Base-by-base conservation (phyloP, 805 yeast genomes). In the Lachancea lanzarotensis region DNA sequence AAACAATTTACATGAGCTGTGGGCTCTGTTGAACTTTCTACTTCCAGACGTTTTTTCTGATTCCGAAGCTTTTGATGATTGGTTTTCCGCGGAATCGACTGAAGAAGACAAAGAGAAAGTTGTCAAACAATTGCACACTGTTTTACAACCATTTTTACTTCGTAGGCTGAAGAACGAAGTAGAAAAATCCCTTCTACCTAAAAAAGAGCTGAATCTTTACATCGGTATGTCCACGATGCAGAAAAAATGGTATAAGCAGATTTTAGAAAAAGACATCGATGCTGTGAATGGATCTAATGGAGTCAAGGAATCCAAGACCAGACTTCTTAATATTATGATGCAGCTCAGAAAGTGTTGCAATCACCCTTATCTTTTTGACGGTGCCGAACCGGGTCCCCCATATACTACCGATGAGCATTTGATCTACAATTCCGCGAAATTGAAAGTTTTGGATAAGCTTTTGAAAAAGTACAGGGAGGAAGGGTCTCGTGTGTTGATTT, bases 1-100 rank as follows among this genome's bases (percentile, higher is more conserved):
- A 64, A 91, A 91, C 55, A 98, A 91, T 68, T 70, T 91, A 30
- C 82, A 95, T 0, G 98, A 91, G 65, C 93, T 93, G 66, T 93
- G 89, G 59, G 86, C 98, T 1, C 68, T 91, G 40, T 69, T 93
- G 49, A 86, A 82, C 55, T 91, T 91, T 69, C 95, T 84, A 31
- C 66, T 84, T 34, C 95, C 95, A 2, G 93, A 84, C 63, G 81
- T 84, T 12, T 84, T 84, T 57, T 77, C 84, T 0, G 86, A 82
- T 57, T 72, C 83, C 13, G 84, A 75, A 45, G 76, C 82, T 4
- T 85, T 85, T 60, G 91, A 84, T 58, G 79, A 73, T 37, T 84
- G 91, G 91, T 85, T 84, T 59, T 65, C 73, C 4, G 62, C 70
- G 3, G 69, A 67, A 22, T 63, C 67, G 2, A 56, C 60, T 2